These are phyloP conservation scores for Cercospora sp. DNA, from an alignment of 2,329 filamentous ascomycete genomes.

Conservation along the genomic window DNA sequence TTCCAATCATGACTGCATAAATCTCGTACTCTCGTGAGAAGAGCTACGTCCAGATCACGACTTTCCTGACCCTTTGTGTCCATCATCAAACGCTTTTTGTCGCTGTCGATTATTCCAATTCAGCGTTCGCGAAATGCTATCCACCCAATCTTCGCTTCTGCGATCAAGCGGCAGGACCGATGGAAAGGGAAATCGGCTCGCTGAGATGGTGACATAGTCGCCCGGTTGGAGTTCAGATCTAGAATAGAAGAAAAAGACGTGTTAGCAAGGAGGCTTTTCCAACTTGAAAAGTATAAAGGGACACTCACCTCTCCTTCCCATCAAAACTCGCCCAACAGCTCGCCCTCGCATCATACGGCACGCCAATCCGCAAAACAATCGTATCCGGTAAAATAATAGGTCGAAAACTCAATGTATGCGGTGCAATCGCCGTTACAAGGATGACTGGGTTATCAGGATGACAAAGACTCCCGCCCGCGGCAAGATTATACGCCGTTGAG, in stretches of 20 bases:
- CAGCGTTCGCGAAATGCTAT: constrained; percentile 75
- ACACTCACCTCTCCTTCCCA: constrained; percentile 70
- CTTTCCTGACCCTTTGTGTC: not conserved
- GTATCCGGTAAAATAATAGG: constrained; percentile 97
- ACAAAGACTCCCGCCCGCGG: constrained; percentile 90
- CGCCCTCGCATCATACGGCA: constrained; percentile 89
- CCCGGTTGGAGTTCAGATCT: constrained; percentile 66
- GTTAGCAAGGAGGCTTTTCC: not conserved
- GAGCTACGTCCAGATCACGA: not conserved
- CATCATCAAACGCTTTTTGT: constrained; percentile 63
- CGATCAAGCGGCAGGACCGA: constrained; percentile 70
- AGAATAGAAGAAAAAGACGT: not conserved
- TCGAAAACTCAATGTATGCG: constrained; percentile 90
- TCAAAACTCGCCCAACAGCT: constrained; percentile 98
- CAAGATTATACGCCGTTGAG: constrained; percentile 92
- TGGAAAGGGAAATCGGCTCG: constrained; percentile 77
- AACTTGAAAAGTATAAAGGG: too few species aligned
- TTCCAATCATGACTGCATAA: not conserved
- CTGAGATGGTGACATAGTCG: constrained; percentile 83
- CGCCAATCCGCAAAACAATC: constrained; percentile 86
- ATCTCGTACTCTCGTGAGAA: not conserved
- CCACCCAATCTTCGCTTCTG: constrained; percentile 76
- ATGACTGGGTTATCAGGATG: constrained; percentile 97
- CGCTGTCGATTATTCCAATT: constrained; percentile 80
- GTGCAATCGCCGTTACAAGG: constrained; percentile 89